Evolutionary conservation across 2,329 filamentous ascomycete species (phyloP).

Genomic region (Leptosphaerulina australis): DNA sequence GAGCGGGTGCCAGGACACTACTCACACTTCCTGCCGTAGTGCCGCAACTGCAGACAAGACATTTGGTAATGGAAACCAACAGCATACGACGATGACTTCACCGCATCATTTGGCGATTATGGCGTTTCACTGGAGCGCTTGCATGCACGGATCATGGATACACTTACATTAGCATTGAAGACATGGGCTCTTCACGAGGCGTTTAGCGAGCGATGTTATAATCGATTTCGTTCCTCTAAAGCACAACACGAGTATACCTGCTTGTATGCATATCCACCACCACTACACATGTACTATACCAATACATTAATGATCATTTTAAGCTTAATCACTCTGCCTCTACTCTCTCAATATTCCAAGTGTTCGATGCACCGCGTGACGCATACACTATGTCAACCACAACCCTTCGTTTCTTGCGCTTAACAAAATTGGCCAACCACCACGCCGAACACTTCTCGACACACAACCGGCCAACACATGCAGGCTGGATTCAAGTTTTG

Average conservation of each 20-base stretch:
- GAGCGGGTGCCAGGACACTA: slow-evolving; percentile 57
- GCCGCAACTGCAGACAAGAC: neutral
- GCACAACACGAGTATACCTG: neutral
- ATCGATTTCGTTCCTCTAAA: too few species aligned
- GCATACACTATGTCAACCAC: too few species aligned
- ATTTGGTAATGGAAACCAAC: neutral
- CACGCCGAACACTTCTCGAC: too few species aligned
- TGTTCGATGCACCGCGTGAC: too few species aligned
- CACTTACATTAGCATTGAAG: neutral
- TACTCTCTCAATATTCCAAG: too few species aligned
- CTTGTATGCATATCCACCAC: neutral
- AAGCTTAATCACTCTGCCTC: too few species aligned
- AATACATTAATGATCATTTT: too few species aligned
- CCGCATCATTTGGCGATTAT: neutral
- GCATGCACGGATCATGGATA: neutral
- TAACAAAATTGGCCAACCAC: too few species aligned
- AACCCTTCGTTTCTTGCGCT: too few species aligned
- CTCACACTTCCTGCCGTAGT: slow-evolving; percentile 52
- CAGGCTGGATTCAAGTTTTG: too few species aligned
- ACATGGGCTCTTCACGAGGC: neutral
- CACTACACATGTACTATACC: neutral
- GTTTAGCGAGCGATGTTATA: neutral
- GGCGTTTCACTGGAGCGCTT: neutral
- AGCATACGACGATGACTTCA: neutral
- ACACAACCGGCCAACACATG: too few species aligned